Base-by-base conservation (phyloP, 2,329 filamentous ascomycete species). In the Diplodia sapinea region DNA sequence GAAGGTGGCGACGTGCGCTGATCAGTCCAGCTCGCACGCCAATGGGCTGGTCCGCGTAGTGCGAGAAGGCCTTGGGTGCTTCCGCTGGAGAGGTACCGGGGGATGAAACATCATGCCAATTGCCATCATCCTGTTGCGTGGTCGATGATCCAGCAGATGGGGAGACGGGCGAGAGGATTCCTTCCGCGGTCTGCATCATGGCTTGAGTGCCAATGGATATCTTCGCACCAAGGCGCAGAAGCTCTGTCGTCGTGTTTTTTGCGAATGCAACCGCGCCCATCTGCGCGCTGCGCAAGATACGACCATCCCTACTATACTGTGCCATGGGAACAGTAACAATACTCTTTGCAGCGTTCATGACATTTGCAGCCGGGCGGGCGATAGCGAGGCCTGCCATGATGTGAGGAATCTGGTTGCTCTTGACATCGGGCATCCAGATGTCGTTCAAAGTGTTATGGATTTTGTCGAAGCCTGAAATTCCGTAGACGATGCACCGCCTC, bases 361-460 rank as follows among this genome's bases (percentile, higher is more conserved):
- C 92, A 72, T 96, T 97, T 62, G 96, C 94, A 1, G 99, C 82
- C 1, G 93, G 93, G 15, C 93, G 89, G n/a, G 98, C 89, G 0
- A 93, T 92, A 0, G 94, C 94, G 6, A 99, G 84, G 23, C 95
- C 95, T 2, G 93, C 92, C 43, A 99, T 85, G 1, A 99, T 91
- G 1, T 91, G 89, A 0, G 93, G 93, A 5, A 99, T 88, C 77
- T 99, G 95, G 71, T 94, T 96, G 17, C 86, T 84, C 76, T 91
- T 93, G 66, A 99, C 91, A 75, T 99, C 94, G 0, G 93, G 93
- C 86, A 90, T 96, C 95, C 95, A 99, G 52, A 97, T 92, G 75
- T 96, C 93, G 75, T 98, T 98, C 40, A 99, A 86, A 2, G 90
- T 94, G 77, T 94, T 88, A 65, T 95, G 93, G 2, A 99, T 85